These are phyloP conservation scores for Haplosporangium sp. DNA, from an alignment of 371 early-diverging fungal genomes.

Conservation along the genomic window DNA sequence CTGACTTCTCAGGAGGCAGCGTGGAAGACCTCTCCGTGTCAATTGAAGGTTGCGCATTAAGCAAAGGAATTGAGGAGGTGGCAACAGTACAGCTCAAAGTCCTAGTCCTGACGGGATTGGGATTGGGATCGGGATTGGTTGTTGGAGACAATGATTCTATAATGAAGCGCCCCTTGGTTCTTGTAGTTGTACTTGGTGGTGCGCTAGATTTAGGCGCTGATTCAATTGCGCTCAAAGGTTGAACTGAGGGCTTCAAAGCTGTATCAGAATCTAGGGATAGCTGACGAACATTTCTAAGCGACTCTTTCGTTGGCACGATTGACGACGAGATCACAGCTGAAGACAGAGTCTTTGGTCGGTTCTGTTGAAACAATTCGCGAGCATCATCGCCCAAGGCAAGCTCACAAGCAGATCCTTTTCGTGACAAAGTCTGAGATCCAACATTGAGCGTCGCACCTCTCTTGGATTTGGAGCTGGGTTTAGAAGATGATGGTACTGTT, in stretches of 20 bases:
- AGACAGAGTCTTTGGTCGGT: constrained; percentile 43
- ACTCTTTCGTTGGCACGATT: constrained; percentile 25
- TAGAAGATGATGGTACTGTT: neutral
- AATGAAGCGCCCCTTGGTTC: constrained; percentile 47
- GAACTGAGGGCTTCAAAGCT: neutral
- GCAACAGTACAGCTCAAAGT: constrained; percentile 30
- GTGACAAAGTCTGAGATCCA: constrained; percentile 9
- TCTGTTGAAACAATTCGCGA: constrained; percentile 41
- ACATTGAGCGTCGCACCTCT: neutral
- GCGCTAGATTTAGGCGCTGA: constrained; percentile 2
- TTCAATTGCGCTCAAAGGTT: neutral
- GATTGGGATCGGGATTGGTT: neutral
- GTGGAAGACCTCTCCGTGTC: neutral
- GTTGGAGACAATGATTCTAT: constrained; percentile 39
- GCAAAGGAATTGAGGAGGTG: constrained; percentile 1
- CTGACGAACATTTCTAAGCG: constrained; percentile 12
- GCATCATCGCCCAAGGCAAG: constrained; percentile 45
- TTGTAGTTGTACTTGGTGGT: constrained; percentile 20
- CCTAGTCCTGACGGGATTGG: constrained; percentile 22
- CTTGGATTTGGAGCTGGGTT: neutral
- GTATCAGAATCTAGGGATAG: constrained; percentile 16
- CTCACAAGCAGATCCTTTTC: constrained; percentile 39
- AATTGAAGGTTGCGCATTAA: neutral
- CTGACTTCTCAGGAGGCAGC: neutral
- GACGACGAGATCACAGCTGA: constrained; percentile 35